Percentiles rank a stretch among this genome's conserved stretches.
Conservation (phyloP, 78 protist genomes). For the Cyanophora paradoxa region DNA sequence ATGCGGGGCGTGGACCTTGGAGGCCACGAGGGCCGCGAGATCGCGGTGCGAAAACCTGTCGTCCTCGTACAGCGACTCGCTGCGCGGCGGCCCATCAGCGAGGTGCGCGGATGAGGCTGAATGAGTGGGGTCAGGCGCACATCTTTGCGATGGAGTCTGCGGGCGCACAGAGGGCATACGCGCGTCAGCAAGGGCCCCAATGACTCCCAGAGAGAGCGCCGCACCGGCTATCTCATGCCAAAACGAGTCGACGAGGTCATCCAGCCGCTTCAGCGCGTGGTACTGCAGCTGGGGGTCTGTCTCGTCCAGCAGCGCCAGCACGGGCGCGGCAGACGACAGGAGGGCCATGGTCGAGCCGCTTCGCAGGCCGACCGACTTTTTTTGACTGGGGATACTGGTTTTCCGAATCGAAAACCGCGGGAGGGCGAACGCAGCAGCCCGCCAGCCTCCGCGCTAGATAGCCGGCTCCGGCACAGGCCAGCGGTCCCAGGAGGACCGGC, state of each 20-base stretch:
- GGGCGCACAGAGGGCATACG: too few relatives aligned
- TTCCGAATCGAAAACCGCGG: too few relatives aligned
- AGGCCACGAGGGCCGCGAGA: slow-evolving; percentile 69
- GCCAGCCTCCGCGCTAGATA: too few relatives aligned
- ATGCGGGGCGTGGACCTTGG: slow-evolving; percentile 26
- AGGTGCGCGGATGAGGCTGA: not conserved
- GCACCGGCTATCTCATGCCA: slow-evolving; percentile 84
- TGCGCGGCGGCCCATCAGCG: not conserved
- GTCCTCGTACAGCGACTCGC: slow-evolving; percentile 57
- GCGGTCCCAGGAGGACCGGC: too few relatives aligned
- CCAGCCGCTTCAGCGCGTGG: slow-evolving; percentile 40
- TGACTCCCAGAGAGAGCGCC: not conserved
- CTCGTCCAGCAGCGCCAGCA: slow-evolving; percentile 38
- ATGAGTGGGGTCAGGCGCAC: not conserved
- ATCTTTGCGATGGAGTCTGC: slow-evolving; percentile 35
- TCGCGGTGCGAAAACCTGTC: slow-evolving; percentile 41
- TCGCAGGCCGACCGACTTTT: too few relatives aligned
- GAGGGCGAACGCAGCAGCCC: too few relatives aligned
- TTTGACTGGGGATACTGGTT: too few relatives aligned
- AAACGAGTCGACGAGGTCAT: slow-evolving; percentile 59
- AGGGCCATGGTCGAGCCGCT: too few relatives aligned
- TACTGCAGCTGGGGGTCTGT: slow-evolving; percentile 2
- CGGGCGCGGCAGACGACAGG: slow-evolving; percentile 12
- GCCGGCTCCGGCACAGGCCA: too few relatives aligned
- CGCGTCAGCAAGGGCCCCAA: not conserved